These are phyloP conservation scores for Sporothrix variecibatus DNA, from an alignment of 2,329 filamentous ascomycete genomes.

Conservation along the genomic window DNA sequence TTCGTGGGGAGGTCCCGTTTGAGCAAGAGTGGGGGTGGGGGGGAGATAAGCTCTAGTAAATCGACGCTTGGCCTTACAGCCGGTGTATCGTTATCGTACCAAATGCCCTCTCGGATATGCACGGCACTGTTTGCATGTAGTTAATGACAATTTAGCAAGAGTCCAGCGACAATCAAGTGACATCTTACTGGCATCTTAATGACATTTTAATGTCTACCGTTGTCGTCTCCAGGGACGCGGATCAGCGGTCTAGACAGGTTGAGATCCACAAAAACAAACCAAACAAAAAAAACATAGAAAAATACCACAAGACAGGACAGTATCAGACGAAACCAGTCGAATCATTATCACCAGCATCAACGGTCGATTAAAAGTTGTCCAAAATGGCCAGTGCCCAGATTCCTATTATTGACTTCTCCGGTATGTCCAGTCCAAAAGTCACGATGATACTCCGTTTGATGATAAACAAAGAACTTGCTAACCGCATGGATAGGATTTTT, in stretches of 20 bases:
- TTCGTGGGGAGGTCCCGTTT: background rate
- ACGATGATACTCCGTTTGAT: no score
- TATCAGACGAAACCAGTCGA: background rate
- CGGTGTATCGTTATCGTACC: background rate
- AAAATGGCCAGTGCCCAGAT: constrained; percentile 3
- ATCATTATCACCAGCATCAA: background rate
- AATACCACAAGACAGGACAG: background rate
- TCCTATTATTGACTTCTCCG: constrained; percentile 30
- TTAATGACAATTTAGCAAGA: background rate
- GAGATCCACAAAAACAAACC: background rate
- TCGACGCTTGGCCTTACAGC: background rate
- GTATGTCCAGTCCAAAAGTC: background rate
- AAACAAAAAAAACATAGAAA: background rate
- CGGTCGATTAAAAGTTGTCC: background rate
- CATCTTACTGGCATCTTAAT: background rate
- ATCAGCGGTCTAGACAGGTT: background rate
- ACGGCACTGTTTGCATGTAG: background rate
- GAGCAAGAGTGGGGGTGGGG: background rate
- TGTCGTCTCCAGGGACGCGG: background rate
- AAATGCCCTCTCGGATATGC: background rate
- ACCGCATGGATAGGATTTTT: constrained; percentile 22
- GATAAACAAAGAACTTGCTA: background rate
- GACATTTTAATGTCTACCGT: background rate
- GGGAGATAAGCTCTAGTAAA: background rate
- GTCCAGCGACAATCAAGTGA: background rate